Conservation (phyloP, 108 stramenopile species). For the Pseudonitzschia delicatissima region DNA sequence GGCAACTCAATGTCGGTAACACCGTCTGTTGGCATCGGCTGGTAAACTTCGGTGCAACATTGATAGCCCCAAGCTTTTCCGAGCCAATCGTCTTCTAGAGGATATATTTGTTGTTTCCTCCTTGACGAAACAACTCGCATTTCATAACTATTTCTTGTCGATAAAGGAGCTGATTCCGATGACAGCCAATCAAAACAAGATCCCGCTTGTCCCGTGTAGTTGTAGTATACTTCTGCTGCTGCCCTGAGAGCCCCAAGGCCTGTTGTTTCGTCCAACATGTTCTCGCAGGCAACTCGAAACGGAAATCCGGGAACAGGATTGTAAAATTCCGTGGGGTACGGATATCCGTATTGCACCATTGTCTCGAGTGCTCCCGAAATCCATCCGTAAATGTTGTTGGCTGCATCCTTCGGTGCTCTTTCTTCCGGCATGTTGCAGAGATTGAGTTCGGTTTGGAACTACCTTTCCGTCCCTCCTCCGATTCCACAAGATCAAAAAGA, state of each 20-base stretch:
- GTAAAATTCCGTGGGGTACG: conserved; percentile 35
- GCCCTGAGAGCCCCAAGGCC: conserved; percentile 29
- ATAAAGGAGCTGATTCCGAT: neutral
- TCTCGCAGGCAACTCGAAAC: conserved; percentile 32
- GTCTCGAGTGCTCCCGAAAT: conserved; percentile 33
- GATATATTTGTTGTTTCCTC: neutral
- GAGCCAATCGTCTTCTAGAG: conserved; percentile 7
- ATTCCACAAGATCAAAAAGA: conserved; percentile 10
- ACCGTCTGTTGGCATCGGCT: conserved; percentile 42
- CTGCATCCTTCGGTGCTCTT: neutral
- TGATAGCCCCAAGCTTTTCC: conserved; percentile 41
- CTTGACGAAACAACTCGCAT: neutral
- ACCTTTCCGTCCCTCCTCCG: conserved; percentile 6
- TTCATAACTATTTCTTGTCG: neutral
- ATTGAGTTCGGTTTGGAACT: conserved; percentile 15
- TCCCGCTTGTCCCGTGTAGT: conserved; percentile 34
- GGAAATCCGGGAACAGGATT: conserved; percentile 37
- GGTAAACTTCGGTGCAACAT: conserved; percentile 39
- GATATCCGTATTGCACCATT: conserved; percentile 43
- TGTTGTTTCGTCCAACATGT: conserved; percentile 17
- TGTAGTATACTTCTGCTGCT: conserved; percentile 35
- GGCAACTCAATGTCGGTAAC: conserved; percentile 39
- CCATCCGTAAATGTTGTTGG: conserved; percentile 26
- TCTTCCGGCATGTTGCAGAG: conserved; percentile 16
- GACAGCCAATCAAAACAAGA: conserved; percentile 25